Percentiles rank a stretch among this genome's conserved stretches.
phyloP scores from a whole-genome alignment of 2,329 filamentous ascomycete genomes.

The Xylariaceae sp. region DNA sequence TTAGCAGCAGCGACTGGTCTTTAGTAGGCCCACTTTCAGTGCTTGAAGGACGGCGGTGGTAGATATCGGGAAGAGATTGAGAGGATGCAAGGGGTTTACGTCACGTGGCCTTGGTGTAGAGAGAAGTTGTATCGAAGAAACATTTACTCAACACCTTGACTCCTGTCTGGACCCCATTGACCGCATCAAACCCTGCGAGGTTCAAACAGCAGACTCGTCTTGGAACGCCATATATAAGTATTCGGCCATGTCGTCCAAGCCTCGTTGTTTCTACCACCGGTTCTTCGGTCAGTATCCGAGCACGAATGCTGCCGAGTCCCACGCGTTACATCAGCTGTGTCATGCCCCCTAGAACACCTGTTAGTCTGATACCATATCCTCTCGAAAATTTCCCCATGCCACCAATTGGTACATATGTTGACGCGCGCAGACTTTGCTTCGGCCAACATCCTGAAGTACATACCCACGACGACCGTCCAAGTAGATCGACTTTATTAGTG shows the following conservation, averaged over 20 bases:
- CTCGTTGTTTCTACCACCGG: constrained; percentile 14
- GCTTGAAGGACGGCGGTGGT: constrained; percentile 20
- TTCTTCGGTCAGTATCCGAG: constrained; percentile 23
- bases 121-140: neutral
- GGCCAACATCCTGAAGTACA: constrained; percentile 19
- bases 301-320: constrained; percentile 20
- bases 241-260: constrained; percentile 19
- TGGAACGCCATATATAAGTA: constrained; percentile 21
- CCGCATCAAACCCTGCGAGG: constrained; percentile 17
- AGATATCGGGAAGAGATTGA: constrained; percentile 20
- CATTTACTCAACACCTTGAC: neutral
- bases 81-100: constrained; percentile 19
- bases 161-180: constrained; percentile 14
- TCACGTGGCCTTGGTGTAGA: constrained; percentile 4
- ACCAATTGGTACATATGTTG: too few species aligned
- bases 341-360: constrained; percentile 16
- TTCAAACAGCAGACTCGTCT: constrained; percentile 16
- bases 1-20: constrained; percentile 18
- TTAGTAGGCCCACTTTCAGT: constrained; percentile 20
- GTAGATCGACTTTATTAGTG: constrained; percentile 16
- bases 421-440: constrained; percentile 22
- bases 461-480: constrained; percentile 16
- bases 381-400: too few species aligned
- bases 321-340: constrained; percentile 20
- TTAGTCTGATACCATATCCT: too few species aligned